Conservation (phyloP, 768 basidiomycete species). For the Hemileccinum rubropunctum region DNA sequence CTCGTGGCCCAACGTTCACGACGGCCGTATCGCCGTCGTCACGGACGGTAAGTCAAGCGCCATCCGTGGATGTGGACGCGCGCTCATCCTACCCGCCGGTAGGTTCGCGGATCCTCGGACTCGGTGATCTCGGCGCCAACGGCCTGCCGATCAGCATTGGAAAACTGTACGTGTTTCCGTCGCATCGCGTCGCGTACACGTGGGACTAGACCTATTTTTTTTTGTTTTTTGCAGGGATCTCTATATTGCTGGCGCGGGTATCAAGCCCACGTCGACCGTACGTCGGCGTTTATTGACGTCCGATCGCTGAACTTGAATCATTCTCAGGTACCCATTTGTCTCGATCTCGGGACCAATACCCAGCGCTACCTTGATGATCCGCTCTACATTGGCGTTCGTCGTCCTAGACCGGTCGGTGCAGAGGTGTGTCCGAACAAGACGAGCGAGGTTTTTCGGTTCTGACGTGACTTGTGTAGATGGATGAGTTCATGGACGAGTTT, state of each 20-base stretch:
- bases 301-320: background rate
- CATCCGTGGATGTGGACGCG: conserved; percentile 2
- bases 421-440: conserved; percentile 35
- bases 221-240: conserved; percentile 44
- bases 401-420: conserved; percentile 42
- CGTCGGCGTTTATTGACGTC: conserved; percentile 5
- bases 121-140: conserved; percentile 46
- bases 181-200: no score
- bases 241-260: conserved; percentile 71
- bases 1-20: conserved; percentile 44
- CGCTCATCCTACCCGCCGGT: conserved; percentile 1
- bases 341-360: conserved; percentile 79
- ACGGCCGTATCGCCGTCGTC: conserved; percentile 68
- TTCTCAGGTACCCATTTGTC: conserved; percentile 55
- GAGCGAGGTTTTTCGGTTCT: background rate
- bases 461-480: conserved; percentile 47
- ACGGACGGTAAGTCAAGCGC: conserved; percentile 54
- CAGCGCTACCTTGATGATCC: conserved; percentile 64
- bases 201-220: no score
- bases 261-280: conserved; percentile 47
- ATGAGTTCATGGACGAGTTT: conserved; percentile 74
- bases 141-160: conserved; percentile 61
- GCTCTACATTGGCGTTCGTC: conserved; percentile 69
- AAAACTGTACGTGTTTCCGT: conserved; percentile 52
- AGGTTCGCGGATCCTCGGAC: conserved; percentile 73